A percentile compares a stretch with the other conserved stretches of the same genome.
Evolutionary conservation across 768 basidiomycete species (phyloP).

Genomic region (Wakefieldia striispora): DNA sequence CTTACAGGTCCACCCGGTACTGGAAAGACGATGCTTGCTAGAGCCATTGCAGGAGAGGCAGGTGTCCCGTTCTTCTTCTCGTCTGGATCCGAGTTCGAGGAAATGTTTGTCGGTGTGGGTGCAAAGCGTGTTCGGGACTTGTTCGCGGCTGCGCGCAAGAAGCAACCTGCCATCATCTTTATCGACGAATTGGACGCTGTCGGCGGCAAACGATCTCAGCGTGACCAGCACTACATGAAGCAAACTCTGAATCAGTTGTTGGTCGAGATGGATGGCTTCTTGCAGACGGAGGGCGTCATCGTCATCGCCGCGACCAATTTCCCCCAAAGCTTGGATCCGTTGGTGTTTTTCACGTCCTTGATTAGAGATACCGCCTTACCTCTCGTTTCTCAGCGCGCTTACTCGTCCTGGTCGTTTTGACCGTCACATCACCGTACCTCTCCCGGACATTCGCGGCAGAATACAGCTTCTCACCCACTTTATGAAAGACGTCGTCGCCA

Average conservation of each 20-base stretch:
- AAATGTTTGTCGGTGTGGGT: conserved; percentile 96
- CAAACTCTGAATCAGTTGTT: conserved; percentile 95
- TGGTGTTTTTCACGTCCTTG: conserved; percentile 29
- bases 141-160: conserved; percentile 90
- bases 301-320: conserved; percentile 99
- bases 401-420: conserved; percentile 97
- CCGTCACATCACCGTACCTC: conserved; percentile 84
- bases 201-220: conserved; percentile 80
- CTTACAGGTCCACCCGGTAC: conserved; percentile 92
- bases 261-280: conserved; percentile 97
- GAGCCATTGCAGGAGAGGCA: conserved; percentile 97
- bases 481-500: conserved; percentile 73
- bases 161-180: conserved; percentile 96
- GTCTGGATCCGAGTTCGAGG: conserved; percentile 95
- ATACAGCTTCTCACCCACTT: conserved; percentile 93
- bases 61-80: conserved; percentile 98
- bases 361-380: conserved; percentile 10
- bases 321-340: conserved; percentile 91
- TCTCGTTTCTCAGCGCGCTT: conserved; percentile 60
- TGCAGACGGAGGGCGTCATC: conserved; percentile 89
- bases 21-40: conserved; percentile 80
- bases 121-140: conserved; percentile 95
- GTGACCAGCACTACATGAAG: conserved; percentile 88
- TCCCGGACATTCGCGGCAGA: conserved; percentile 93
- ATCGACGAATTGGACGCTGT: conserved; percentile 97